Base-by-base conservation (phyloP, 2,329 filamentous ascomycete species). In the Dothideomycetidae sp. region DNA sequence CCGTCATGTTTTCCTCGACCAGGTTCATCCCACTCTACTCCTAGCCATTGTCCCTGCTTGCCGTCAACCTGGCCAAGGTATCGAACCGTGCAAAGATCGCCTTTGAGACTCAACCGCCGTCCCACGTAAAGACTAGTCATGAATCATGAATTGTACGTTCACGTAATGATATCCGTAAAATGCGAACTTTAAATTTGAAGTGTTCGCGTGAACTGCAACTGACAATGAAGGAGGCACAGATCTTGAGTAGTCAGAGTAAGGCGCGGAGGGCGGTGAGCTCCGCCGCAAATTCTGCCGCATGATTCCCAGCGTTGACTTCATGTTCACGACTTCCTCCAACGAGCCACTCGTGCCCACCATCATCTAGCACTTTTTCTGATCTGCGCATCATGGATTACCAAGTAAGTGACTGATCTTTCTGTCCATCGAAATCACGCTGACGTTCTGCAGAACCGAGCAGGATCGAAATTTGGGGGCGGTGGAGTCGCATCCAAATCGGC, bases 391-490 rank as follows among this genome's bases (percentile, higher is more conserved):
- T 69, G 66, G 66, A 69, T 55, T 69, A 66, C 42, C 65, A 68
- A 55, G 66, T 67, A 55, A 39, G 51, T n/a, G n/a, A n/a, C n/a
- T n/a, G n/a, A n/a, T n/a, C n/a, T n/a, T n/a, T n/a, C n/a, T n/a
- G n/a, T 30, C 21, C 13, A 15, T 3, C 29, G 13, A 21, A 23
- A 10, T 13, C 31, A 16, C 29, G 12, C 33, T 23, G 18, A 31
- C 18, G 7, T 11, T 11, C 14, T 12, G 14, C 71, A 94, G 68
- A 94, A 96, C 60, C 83, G 88, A 52, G 86, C 83, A 45, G 90
- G 90, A 55, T 93, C 85, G 60, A 96, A 96, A 61, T 96, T 96
- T 60, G 90, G 90, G 57, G 90, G 90, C 55, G 90, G 90, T 53
- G 90, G 90, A 60, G 86, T 96, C 50, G 90, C 90, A 58, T 94